Evolutionary conservation across 177 flowering plant species (phyloP), one percentile per base, ranked within the genome.

Genomic region (Vitis hybrid): DNA sequence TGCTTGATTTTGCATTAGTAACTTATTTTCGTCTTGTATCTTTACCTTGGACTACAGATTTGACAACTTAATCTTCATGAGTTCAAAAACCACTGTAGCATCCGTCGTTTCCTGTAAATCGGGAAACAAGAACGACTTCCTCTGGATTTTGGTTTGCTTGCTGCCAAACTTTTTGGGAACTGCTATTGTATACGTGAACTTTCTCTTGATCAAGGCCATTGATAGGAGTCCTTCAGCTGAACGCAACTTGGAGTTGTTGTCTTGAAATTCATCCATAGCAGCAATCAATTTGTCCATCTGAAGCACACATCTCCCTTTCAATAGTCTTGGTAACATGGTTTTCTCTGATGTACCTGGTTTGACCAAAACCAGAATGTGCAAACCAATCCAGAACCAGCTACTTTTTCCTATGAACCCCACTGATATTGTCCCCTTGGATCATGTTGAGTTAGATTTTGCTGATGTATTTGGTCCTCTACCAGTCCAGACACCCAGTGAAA

Each of bases 401-500:
- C 71, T 80, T 65, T 72, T 86, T 65, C 82, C 91, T 52, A n/a
- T 71, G 64, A 77, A 59, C 6, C 72, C 81, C 27, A 79, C 84
- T 18, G 89, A 83, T 75, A 73, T 56, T 71, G 76, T 81, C 57
- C 78, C 80, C 17, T 49, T 84, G 0, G 92, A 91, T 64, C 64
- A 79, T 55, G 74, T 78, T 64, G 97, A 94, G 68, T 79, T 94
- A 32, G 97, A 94, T 72, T 94, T 94, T 76, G 78, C 89, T 64
- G 97, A 94, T 80, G 90, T 92, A 11, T 94, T 94, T 83, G 97
- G 98, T 66, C 90, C 97, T 63, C 24, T 80, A 10, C 86, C 92
- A 24, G 74, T 69, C 78, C 86, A 83, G 63, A 52, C 76, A 17
- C 48, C 88, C 12, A 27, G 59, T 27, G 90, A 88, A 69, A 68